Evolutionary conservation across 345 rosid genomes (phyloP), one percentile per base, ranked within the genome.

Genomic region (Cardamine occulta): DNA sequence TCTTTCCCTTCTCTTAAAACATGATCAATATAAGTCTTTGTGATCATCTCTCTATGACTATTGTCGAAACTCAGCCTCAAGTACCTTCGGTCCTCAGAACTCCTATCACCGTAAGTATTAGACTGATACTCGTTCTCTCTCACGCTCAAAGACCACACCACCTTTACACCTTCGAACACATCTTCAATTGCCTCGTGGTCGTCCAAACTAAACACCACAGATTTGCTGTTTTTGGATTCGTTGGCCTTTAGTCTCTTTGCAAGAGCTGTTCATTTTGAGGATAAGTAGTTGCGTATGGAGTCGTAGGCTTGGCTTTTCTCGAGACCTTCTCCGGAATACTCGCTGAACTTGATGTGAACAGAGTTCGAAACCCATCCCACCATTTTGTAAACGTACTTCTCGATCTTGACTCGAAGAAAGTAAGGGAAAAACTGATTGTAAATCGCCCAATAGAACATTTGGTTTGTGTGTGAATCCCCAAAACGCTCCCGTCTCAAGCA

Each of bases 161-260:
- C 70, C 51, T 75, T 85, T 35, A 78, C 77, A 6, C 88, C 86
- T 19, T 80, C 6, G 66, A 85, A 86, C 62, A 56, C 79, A 49
- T 85, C 90, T 21, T 58, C 73, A 15, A 87, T 78, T 54, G 82
- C 86, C 40, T 87, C 84, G 55, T 79, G 70, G 53, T 86, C 94
- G 17, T 87, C 91, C 94, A 89, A 83, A 44, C 84, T 81, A 3
- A 87, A 82, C 32, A 87, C 83, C 21, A 89, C 76, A 1, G 88
- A 74, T 28, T 76, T 81, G 70, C 66, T 80, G 63, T 84, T 60
- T 47, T 70, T 63, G 3, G 73, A 11, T n/a, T 72, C 71, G 24
- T 85, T 74, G 2, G 89, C 90, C 74, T 80, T 85, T 14, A 85
- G 66, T 24, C 89, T 74, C 80, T 72, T 73, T 0, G 85, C 89